phyloP scores from a whole-genome alignment of 116 monocot species.

The Phalaenopsis hybrid region DNA sequence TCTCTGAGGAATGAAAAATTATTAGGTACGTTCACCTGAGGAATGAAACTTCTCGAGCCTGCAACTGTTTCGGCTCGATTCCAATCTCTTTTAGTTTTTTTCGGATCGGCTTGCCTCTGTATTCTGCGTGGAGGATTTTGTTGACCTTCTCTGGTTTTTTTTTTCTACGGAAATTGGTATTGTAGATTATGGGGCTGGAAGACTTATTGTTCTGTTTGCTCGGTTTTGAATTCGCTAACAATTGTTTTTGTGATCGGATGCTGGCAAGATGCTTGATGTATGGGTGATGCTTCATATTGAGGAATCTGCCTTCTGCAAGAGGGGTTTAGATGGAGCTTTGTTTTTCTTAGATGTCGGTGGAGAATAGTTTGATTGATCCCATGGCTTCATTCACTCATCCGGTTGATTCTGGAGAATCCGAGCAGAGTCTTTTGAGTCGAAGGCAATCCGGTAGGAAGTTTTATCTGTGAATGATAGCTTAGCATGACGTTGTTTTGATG shows the following conservation, averaged over 20 bases:
- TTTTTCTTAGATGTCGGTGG: background rate
- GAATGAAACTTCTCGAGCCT: background rate
- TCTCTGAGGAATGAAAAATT: background rate
- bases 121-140: background rate
- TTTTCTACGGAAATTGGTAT: background rate
- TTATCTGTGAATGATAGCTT: background rate
- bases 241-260: background rate
- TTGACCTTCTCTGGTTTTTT: background rate
- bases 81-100: background rate
- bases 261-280: background rate
- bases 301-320: background rate
- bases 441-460: conserved; percentile 27
- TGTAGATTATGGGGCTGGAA: background rate
- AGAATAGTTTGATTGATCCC: background rate
- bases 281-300: background rate
- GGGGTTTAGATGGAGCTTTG: background rate
- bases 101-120: background rate
- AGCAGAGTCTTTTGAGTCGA: conserved; percentile 28
- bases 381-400: conserved; percentile 16
- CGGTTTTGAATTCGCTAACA: background rate
- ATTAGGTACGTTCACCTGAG: background rate
- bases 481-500: background rate
- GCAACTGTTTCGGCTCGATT: background rate
- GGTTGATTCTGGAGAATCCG: conserved; percentile 26
- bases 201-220: background rate